Evolutionary conservation across 2,329 filamentous ascomycete species (phyloP), one percentile per base, ranked within the genome.

Genomic region (Rutstroemia sydowiana): DNA sequence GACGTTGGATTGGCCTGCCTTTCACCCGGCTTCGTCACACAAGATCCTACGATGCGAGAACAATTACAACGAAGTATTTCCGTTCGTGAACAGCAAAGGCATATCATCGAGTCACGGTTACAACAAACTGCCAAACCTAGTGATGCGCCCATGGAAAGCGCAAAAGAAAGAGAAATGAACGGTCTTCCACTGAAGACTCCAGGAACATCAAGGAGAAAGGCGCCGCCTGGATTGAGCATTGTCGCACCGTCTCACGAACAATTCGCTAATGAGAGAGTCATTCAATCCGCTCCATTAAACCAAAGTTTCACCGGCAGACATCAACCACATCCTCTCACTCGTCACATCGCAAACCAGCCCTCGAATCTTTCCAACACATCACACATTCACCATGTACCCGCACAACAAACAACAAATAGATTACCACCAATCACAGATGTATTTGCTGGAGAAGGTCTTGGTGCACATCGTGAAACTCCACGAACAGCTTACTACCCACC

Each of bases 31-130:
- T 97, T 98, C 65, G 84, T 95, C 59, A 97, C 93, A 14, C 88
- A 97, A 63, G 90, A 98, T 69, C 92, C 93, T n/a, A 80, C 87
- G 18, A 95, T 96, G 89, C 85, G 93, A 66, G 89, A 95, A 70
- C 91, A 97, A 69, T 74, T 98, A 48, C 90, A 97, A 70, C 83
- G 92, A 61, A 97, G 93, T 70, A 82, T 96, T 70, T 90, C 87
- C 42, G 91, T 98, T 28, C 79, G 91, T 57, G 92, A 98, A 61
- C 89, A 95, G 67, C 93, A 98, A 70, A 80, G 92, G 60, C 87
- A 89, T 59, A 92, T 98, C 60, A 98, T 98, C 61, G 93, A 97
- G 70, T 84, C 88, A 32, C 82, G 93, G 65, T 73, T 92, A 61
- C 90, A 96, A 64, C 91, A 92, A 70, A 88, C 91, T 45, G 87